Conservation (phyloP, 1,284 basidiomycete genomes). For the Ustilago nuda region DNA sequence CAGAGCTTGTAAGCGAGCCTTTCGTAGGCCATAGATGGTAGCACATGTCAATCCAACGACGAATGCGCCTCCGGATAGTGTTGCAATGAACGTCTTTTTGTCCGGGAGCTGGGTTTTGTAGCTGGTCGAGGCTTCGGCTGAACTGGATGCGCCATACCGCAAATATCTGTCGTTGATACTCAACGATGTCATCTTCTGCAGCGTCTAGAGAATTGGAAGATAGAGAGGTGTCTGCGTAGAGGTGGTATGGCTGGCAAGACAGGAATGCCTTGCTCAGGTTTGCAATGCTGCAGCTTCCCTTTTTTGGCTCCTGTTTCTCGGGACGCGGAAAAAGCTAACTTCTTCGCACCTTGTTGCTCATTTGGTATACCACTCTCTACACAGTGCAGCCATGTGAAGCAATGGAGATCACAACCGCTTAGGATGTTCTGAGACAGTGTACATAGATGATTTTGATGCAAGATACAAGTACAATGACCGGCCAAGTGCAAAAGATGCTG, state of each 20-base stretch:
- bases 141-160: not conserved
- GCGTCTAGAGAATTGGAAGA: not conserved
- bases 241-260: not conserved
- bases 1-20: conserved; percentile 38
- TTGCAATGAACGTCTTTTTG: conserved; percentile 51
- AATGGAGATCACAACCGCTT: not conserved
- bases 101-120: conserved; percentile 38
- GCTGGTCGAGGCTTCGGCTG: conserved; percentile 28
- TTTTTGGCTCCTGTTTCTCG: conserved; percentile 16
- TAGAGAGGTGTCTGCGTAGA: not conserved
- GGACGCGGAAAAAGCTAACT: conserved; percentile 22
- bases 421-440: not conserved
- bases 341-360: not conserved
- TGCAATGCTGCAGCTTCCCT: not conserved
- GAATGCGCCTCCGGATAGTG: conserved; percentile 44
- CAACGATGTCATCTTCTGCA: conserved; percentile 21
- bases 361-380: not conserved
- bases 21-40: conserved; percentile 45
- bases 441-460: not conserved
- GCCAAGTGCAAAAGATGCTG: not conserved
- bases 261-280: not conserved
- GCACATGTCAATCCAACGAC: conserved; percentile 43
- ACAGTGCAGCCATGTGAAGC: not conserved
- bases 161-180: not conserved
- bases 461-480: conserved; percentile 31